Percentiles rank a stretch among this genome's conserved stretches.
Conservation (phyloP, 805 yeast genomes). For the Lachancea dasiensis region DNA sequence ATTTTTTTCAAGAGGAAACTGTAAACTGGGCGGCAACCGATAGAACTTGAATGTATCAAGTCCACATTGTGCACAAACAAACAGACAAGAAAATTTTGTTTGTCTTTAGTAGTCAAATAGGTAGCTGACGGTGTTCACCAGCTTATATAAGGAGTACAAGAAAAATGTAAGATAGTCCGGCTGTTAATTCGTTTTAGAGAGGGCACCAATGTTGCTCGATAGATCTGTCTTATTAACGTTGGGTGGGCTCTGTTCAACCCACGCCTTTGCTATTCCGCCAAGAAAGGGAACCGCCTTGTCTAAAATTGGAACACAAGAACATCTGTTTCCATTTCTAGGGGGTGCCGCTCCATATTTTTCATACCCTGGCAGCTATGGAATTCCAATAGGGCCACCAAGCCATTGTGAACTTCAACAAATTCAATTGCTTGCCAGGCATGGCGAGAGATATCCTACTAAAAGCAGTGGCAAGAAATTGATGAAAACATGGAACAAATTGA, state of each 20-base stretch:
- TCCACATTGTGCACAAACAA: no score
- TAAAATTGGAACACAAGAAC: constrained; percentile 16
- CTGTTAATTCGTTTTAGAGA: no score
- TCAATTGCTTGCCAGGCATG: constrained; percentile 69
- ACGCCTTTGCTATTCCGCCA: background rate
- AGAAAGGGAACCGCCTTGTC: background rate
- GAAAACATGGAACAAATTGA: constrained; percentile 16
- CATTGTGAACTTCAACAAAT: constrained; percentile 57
- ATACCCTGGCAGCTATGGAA: constrained; percentile 45
- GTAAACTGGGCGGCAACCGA: no score
- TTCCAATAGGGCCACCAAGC: constrained; percentile 41
- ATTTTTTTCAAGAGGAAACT: no score
- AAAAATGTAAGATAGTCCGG: no score
- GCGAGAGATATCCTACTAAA: constrained; percentile 64
- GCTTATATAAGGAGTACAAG: no score
- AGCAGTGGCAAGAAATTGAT: constrained; percentile 37
- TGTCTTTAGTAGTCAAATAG: no score
- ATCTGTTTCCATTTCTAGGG: constrained; percentile 45
- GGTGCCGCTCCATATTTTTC: constrained; percentile 53
- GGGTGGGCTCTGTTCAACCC: background rate
- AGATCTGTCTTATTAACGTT: background rate
- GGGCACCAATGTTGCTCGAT: background rate
- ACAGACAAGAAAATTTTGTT: no score
- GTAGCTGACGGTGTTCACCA: no score
- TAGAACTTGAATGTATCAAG: no score